Evolutionary conservation across 2,329 filamentous ascomycete genomes (phyloP), one percentile per base, ranked within the genome.

Genomic region (Purpureocillium takamizusanense): DNA sequence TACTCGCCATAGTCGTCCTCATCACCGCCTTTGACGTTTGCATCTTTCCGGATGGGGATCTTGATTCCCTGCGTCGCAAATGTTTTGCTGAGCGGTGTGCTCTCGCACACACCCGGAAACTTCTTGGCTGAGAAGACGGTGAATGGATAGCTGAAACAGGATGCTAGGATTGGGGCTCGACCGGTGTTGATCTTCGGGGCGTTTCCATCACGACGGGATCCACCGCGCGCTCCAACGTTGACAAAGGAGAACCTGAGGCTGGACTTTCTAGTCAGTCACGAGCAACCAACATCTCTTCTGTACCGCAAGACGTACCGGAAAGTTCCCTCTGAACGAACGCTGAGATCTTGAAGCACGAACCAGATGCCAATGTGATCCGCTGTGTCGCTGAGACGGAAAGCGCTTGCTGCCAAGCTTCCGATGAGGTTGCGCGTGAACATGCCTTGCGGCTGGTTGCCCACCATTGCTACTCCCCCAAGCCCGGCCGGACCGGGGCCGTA

Each of bases 401-500:
- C 90, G 53, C 89, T 95, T 25, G 89, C 88, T 6, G 86, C 82
- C 37, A 95, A 69, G 57, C 86, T 94, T 2, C 92, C 92, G 46
- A 98, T 97, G 9, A 98, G 74, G 54, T 97, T 98, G 37, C 90
- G 72, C 0, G 89, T 95, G 56, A 90, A 95, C 86, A 94, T 94
- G 40, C 86, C 86, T 29, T 80, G 79, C 1, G 81, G 79, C 36
- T 72, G 70, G 5, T 53, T 54, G 59, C 72, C 56, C 6, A 55
- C 57, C 42, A 61, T 55, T 5, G 59, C 56, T 51, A 61, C 60
- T 32, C 59, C 52, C 17, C 56, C 47, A 29, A 59, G 39, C 4
- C 49, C 43, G 30, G 42, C 52, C 31, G 55, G 54, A 31, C 61
- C 59, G 35, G 59, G 55, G 8, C 44, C 41, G 35, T 56, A 59